phyloP scores from a whole-genome alignment of 208 protist species.

The Leishmania amazonensis region DNA sequence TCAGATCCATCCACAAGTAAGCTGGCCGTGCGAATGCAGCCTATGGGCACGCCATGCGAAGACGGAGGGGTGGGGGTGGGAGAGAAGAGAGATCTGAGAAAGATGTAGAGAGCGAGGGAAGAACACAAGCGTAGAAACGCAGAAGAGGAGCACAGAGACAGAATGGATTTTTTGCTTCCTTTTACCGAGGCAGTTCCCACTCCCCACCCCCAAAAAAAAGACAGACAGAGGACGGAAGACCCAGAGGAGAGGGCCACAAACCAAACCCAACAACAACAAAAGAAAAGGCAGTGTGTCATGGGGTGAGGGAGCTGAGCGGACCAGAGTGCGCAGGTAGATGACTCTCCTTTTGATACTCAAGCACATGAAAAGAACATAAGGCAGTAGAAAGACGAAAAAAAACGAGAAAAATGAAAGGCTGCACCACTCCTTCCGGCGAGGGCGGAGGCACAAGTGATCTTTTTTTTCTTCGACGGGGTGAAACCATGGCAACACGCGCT shows the following conservation, averaged over 20 bases:
- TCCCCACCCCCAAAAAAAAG: too few species aligned
- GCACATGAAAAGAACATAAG: not conserved
- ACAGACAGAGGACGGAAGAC: not conserved
- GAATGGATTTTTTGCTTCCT: not conserved
- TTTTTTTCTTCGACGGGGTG: not conserved
- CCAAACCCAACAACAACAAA: not conserved
- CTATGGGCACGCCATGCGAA: not conserved
- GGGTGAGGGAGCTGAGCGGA: not conserved
- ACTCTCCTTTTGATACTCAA: not conserved
- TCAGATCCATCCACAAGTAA: not conserved
- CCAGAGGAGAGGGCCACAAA: not conserved
- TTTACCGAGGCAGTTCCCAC: not conserved
- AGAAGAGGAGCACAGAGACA: not conserved
- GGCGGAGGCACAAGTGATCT: too few species aligned
- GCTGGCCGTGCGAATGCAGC: not conserved
- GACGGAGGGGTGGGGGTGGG: not conserved
- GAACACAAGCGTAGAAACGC: too few species aligned
- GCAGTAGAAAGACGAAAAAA: not conserved
- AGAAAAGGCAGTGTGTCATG: not conserved
- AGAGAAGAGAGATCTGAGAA: not conserved
- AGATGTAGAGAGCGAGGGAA: not conserved
- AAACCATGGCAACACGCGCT: not conserved
- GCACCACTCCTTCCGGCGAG: not conserved
- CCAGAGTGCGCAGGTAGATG: not conserved
- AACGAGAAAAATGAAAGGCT: slow-evolving; percentile 3